Evolutionary conservation across 108 stramenopile species (phyloP).

Genomic region (Pseudonitzschia multiseries): DNA sequence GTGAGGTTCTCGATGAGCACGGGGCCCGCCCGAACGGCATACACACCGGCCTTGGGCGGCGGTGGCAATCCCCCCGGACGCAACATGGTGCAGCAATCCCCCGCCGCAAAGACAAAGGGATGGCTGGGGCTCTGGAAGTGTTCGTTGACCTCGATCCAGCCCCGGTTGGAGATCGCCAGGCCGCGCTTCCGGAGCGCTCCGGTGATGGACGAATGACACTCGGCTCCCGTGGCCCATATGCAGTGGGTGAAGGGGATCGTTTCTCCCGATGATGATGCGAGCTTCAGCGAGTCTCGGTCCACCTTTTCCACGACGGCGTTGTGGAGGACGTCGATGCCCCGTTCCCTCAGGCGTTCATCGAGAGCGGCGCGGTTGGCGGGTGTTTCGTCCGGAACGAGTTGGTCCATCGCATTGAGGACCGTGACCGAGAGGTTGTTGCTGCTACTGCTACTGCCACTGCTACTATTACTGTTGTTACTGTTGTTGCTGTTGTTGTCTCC

Average conservation of each 20-base stretch:
- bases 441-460: too few relatives aligned
- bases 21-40: slow-evolving; percentile 87
- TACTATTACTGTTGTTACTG: too few relatives aligned
- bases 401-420: slow-evolving; percentile 59
- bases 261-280: slow-evolving; percentile 32
- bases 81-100: slow-evolving; percentile 80
- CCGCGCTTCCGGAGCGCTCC: slow-evolving; percentile 42
- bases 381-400: slow-evolving; percentile 53
- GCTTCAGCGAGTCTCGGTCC: slow-evolving; percentile 19
- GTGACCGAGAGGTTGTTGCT: slow-evolving; percentile 56
- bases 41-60: slow-evolving; percentile 88
- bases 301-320: slow-evolving; percentile 47
- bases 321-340: slow-evolving; percentile 56
- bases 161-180: slow-evolving; percentile 55
- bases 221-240: slow-evolving; percentile 88
- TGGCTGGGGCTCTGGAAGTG: slow-evolving; percentile 77
- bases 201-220: slow-evolving; percentile 53
- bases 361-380: slow-evolving; percentile 48
- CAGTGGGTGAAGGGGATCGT: slow-evolving; percentile 65
- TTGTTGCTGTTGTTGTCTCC: slow-evolving; percentile 25
- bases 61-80: slow-evolving; percentile 10
- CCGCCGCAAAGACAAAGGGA: slow-evolving; percentile 82
- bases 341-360: slow-evolving; percentile 44
- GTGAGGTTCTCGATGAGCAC: slow-evolving; percentile 76
- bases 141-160: slow-evolving; percentile 82